phyloP scores from a whole-genome alignment of 2,329 filamentous ascomycete genomes.

The Botrytis byssoidea region DNA sequence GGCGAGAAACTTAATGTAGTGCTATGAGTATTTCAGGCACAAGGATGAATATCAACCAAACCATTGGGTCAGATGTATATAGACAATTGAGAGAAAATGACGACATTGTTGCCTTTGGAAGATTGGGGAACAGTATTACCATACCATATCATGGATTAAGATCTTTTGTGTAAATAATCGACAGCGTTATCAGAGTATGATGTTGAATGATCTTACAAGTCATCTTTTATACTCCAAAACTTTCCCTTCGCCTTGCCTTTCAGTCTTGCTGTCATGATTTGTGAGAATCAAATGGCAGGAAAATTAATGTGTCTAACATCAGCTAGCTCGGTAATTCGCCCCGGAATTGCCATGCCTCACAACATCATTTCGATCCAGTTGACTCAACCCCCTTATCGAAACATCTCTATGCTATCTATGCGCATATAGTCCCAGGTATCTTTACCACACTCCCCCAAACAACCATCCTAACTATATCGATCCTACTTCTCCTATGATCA shows the following conservation, averaged over 20 bases:
- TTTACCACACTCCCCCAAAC: too few relatives aligned
- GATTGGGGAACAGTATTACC: not conserved
- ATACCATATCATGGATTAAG: not conserved
- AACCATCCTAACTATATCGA: too few relatives aligned
- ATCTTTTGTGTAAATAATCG: too few relatives aligned
- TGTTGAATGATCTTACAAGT: too few relatives aligned
- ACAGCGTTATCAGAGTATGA: too few relatives aligned
- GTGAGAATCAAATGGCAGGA: not conserved
- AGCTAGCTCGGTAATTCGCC: not conserved
- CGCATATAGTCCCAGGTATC: too few relatives aligned
- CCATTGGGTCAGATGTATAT: not conserved
- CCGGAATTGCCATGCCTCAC: too few relatives aligned
- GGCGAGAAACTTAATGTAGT: not conserved
- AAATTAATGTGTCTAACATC: not conserved
- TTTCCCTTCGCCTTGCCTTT: not conserved
- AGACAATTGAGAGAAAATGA: not conserved
- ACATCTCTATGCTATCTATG: not conserved
- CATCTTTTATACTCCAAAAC: not conserved
- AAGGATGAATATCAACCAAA: not conserved
- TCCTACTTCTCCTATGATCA: too few relatives aligned
- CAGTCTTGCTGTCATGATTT: not conserved
- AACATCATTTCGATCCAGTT: not conserved
- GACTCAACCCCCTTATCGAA: not conserved
- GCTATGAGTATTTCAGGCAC: not conserved
- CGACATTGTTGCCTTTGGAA: not conserved